Percentiles rank a stretch among this genome's conserved stretches.
Conservation (phyloP, 2,329 filamentous ascomycete species). For the Aspergillus sp. region DNA sequence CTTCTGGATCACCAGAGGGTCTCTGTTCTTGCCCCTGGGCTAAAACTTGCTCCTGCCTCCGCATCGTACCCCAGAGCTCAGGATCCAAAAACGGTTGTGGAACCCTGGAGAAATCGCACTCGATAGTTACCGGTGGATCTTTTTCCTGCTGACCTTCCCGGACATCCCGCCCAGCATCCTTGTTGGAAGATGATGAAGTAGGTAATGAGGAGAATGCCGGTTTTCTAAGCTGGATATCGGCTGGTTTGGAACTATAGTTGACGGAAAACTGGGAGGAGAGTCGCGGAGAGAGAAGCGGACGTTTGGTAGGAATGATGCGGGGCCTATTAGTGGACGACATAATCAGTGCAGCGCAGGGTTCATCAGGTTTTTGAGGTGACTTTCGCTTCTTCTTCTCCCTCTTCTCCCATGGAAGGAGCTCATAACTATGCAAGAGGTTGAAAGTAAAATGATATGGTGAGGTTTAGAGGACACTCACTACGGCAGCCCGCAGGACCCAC, state of each 20-base stretch:
- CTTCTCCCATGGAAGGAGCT: too few relatives aligned
- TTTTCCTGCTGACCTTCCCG: not conserved
- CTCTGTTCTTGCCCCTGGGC: not conserved
- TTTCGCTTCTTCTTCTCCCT: not conserved
- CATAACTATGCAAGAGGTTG: too few relatives aligned
- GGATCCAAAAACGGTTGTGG: slow-evolving; percentile 1
- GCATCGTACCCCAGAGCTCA: not conserved
- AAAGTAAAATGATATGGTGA: not conserved
- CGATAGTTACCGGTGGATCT: not conserved
- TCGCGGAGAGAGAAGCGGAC: not conserved
- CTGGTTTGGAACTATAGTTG: not conserved
- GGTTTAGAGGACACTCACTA: slow-evolving; percentile 1
- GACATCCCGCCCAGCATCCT: not conserved
- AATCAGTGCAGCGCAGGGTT: not conserved
- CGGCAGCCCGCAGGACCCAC: slow-evolving; percentile 20
- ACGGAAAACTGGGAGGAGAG: not conserved
- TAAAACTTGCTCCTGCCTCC: not conserved
- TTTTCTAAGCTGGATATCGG: not conserved
- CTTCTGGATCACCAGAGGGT: not conserved
- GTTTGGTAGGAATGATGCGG: not conserved
- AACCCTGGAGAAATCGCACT: not conserved
- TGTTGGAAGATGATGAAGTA: not conserved
- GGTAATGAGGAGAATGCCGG: not conserved
- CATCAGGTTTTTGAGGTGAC: not conserved
- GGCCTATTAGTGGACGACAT: not conserved